Conservation (phyloP, 2,329 filamentous ascomycete species). For the Rhinocladiella similis region DNA sequence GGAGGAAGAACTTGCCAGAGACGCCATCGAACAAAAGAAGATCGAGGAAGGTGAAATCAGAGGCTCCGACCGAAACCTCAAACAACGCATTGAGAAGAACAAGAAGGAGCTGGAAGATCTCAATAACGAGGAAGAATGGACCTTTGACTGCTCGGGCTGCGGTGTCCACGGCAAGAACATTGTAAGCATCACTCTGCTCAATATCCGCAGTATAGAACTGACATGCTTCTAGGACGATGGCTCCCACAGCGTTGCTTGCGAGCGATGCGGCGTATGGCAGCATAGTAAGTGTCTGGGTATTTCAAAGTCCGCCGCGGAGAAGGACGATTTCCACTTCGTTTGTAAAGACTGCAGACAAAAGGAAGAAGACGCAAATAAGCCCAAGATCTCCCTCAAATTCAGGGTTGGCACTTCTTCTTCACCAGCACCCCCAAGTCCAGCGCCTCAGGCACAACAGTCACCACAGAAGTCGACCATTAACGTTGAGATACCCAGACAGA, state of each 20-base stretch:
- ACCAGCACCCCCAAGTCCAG: slow-evolving; percentile 23
- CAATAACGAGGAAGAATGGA: slow-evolving; percentile 78
- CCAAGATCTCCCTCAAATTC: slow-evolving; percentile 64
- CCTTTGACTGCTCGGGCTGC: slow-evolving; percentile 88
- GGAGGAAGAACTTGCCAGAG: slow-evolving; percentile 76
- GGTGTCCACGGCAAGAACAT: slow-evolving; percentile 83
- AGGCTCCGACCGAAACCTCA: slow-evolving; percentile 76
- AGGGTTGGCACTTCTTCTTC: slow-evolving; percentile 44
- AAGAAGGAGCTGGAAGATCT: slow-evolving; percentile 74
- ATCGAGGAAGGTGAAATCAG: slow-evolving; percentile 58
- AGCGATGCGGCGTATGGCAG: slow-evolving; percentile 93
- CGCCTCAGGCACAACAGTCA: no score
- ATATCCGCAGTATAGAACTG: slow-evolving; percentile 21
- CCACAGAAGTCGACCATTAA: slow-evolving; percentile 5
- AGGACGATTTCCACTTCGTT: slow-evolving; percentile 82
- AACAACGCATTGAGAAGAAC: slow-evolving; percentile 77
- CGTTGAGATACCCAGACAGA: slow-evolving; percentile 16
- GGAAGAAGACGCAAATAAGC: slow-evolving; percentile 61
- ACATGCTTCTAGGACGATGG: slow-evolving; percentile 69
- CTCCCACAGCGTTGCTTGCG: slow-evolving; percentile 89
- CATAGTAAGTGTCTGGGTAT: slow-evolving; percentile 91
- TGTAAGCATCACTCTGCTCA: slow-evolving; percentile 38
- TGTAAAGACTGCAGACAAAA: slow-evolving; percentile 75
- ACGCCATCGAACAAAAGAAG: slow-evolving; percentile 73
- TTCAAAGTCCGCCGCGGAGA: slow-evolving; percentile 73